Conservation (phyloP, 2,329 filamentous ascomycete genomes). For the Microdochium bolleyi region DNA sequence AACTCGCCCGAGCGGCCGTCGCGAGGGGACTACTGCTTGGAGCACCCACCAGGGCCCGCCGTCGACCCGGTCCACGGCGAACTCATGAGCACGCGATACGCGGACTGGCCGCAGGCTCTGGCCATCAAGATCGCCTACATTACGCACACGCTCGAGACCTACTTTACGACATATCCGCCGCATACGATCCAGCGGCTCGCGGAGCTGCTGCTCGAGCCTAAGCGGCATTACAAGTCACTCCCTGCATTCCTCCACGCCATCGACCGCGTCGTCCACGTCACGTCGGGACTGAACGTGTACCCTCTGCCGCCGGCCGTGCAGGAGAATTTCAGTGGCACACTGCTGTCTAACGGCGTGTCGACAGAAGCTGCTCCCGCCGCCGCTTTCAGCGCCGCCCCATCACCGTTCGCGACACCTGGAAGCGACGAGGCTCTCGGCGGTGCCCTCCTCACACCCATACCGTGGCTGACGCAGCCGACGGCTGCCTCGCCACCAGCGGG, state of each 20-base stretch:
- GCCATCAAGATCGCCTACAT: conserved; percentile 55
- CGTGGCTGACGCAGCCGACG: conserved; percentile 55
- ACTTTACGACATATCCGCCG: conserved; percentile 70
- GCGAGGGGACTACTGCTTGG: conserved; percentile 10
- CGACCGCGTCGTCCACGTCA: conserved; percentile 84
- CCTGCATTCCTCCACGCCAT: conserved; percentile 84
- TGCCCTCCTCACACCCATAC: conserved; percentile 85
- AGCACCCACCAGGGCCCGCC: conserved; percentile 18
- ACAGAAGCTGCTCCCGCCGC: conserved; percentile 14
- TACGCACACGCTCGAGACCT: conserved; percentile 48
- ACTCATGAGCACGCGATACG: conserved; percentile 26
- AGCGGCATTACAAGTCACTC: conserved; percentile 71
- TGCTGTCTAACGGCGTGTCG: conserved; percentile 54
- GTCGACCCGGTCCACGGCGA: conserved; percentile 20
- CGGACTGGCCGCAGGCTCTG: conserved; percentile 53
- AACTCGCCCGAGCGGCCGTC: conserved; percentile 34
- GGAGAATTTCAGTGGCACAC: conserved; percentile 45
- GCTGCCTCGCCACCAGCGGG: conserved; percentile 1
- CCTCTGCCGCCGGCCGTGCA: conserved; percentile 66
- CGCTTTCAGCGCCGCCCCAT: conserved; percentile 23
- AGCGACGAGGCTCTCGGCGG: conserved; percentile 87
- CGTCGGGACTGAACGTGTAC: conserved; percentile 71
- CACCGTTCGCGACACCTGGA: conserved; percentile 45
- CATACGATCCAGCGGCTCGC: conserved; percentile 89
- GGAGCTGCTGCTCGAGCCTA: conserved; percentile 74